Conservation (phyloP, 2,329 filamentous ascomycete genomes). For the Dryadomyces quercus-mongolicae region DNA sequence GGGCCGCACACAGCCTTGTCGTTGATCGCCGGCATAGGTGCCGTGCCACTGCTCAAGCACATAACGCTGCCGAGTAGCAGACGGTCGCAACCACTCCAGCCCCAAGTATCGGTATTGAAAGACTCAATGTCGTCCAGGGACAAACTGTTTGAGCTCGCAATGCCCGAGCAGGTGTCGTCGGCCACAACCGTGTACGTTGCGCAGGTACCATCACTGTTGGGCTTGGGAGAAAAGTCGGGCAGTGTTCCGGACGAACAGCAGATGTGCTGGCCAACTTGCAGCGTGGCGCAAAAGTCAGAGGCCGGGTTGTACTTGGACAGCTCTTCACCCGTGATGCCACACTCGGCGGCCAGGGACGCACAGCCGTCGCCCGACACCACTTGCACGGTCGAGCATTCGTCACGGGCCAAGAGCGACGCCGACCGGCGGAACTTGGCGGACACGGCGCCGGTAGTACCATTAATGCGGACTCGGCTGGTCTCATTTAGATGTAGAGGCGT, state of each 20-base stretch:
- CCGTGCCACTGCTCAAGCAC: constrained; percentile 22
- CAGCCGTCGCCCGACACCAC: constrained; percentile 7
- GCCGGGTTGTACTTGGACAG: constrained; percentile 16
- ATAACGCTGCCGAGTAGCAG: constrained; percentile 17
- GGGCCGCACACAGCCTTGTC: constrained; percentile 23
- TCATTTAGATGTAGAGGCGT: background rate
- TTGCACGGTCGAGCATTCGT: constrained; percentile 6
- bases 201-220: constrained; percentile 23
- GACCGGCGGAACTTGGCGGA: background rate
- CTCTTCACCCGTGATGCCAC: constrained; percentile 9
- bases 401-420: background rate
- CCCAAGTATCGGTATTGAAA: constrained; percentile 26
- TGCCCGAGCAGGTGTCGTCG: constrained; percentile 20
- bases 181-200: constrained; percentile 18
- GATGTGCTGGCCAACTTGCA: constrained; percentile 21
- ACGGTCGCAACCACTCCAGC: constrained; percentile 21
- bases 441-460: background rate
- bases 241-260: constrained; percentile 25
- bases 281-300: constrained; percentile 18
- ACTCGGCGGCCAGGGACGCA: constrained; percentile 5
- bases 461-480: background rate
- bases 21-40: constrained; percentile 21
- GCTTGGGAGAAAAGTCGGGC: constrained; percentile 21
- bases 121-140: constrained; percentile 3
- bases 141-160: constrained; percentile 14